Conservation (phyloP, 345 rosid species). For the Geranium rotundifolium region DNA sequence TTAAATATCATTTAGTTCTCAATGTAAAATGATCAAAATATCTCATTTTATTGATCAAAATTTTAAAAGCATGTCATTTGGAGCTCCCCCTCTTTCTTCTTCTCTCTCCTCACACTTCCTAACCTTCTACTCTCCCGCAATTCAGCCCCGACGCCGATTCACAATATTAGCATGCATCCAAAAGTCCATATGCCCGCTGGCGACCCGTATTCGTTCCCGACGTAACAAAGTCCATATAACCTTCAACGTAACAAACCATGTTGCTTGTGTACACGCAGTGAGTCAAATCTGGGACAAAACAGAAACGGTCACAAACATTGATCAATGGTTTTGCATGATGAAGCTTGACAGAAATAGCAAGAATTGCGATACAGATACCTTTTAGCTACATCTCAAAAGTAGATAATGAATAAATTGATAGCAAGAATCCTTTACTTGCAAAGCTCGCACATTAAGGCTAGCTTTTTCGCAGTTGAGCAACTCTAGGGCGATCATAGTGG, state of each 20-base stretch:
- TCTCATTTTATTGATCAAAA: too few species aligned
- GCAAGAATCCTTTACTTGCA: slow-evolving; percentile 49
- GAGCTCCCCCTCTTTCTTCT: too few species aligned
- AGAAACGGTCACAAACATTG: slow-evolving; percentile 95
- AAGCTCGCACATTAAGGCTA: slow-evolving; percentile 80
- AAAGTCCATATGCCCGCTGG: too few species aligned
- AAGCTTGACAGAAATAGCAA: slow-evolving; percentile 71
- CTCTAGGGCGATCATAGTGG: slow-evolving; percentile 93
- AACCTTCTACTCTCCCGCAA: too few species aligned
- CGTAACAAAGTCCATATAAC: too few species aligned
- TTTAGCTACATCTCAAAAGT: not conserved
- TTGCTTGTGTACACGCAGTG: slow-evolving; percentile 78
- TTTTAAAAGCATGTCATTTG: too few species aligned
- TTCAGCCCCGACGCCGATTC: too few species aligned
- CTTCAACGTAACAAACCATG: slow-evolving; percentile 97
- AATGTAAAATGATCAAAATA: too few species aligned
- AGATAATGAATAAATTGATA: slow-evolving; percentile 1
- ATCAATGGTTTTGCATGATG: slow-evolving; percentile 94
- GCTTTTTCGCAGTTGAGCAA: slow-evolving; percentile 99
- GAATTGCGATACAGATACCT: not conserved
- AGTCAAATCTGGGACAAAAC: slow-evolving; percentile 89
- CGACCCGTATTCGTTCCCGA: too few species aligned
- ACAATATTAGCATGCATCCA: too few species aligned
- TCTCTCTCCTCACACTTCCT: too few species aligned
- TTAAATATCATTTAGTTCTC: too few species aligned